A percentile compares a stretch with the other conserved stretches of the same genome.
Conservation (phyloP, 768 basidiomycete species). For the Tricholoma furcatifolium region DNA sequence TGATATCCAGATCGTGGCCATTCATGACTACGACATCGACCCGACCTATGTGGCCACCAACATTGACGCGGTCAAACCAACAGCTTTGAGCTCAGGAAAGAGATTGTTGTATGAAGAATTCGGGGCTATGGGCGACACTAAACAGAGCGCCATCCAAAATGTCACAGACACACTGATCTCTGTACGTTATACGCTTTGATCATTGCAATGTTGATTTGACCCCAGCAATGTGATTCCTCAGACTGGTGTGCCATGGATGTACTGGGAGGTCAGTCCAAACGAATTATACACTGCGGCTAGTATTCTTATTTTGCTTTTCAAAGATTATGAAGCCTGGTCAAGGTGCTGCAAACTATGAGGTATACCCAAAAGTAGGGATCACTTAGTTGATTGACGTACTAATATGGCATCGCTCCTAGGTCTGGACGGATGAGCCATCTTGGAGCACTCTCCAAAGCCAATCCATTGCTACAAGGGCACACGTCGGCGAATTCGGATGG, state of each 20-base stretch:
- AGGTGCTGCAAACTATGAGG: constrained; percentile 23
- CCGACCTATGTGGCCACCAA: constrained; percentile 40
- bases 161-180: constrained; percentile 37
- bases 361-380: too few relatives aligned
- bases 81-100: constrained; percentile 32
- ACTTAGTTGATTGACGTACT: too few relatives aligned
- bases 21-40: constrained; percentile 39
- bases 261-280: constrained; percentile 20
- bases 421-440: constrained; percentile 27
- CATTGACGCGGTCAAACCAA: constrained; percentile 37
- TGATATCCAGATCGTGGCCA: constrained; percentile 22
- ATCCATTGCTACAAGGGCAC: constrained; percentile 19
- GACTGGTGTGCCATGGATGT: constrained; percentile 27
- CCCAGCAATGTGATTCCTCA: background rate
- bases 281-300: background rate
- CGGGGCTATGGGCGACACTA: constrained; percentile 34
- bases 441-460: constrained; percentile 20
- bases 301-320: background rate
- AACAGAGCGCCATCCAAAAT: constrained; percentile 37
- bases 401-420: too few relatives aligned
- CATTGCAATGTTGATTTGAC: background rate
- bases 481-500: constrained; percentile 23
- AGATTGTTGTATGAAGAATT: constrained; percentile 37
- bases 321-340: constrained; percentile 20
- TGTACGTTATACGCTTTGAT: constrained; percentile 22